A percentile compares a stretch with the other conserved stretches of the same genome.
Evolutionary conservation across 179 eudicot species (phyloP).

Genomic region (Silene noctiflora): DNA sequence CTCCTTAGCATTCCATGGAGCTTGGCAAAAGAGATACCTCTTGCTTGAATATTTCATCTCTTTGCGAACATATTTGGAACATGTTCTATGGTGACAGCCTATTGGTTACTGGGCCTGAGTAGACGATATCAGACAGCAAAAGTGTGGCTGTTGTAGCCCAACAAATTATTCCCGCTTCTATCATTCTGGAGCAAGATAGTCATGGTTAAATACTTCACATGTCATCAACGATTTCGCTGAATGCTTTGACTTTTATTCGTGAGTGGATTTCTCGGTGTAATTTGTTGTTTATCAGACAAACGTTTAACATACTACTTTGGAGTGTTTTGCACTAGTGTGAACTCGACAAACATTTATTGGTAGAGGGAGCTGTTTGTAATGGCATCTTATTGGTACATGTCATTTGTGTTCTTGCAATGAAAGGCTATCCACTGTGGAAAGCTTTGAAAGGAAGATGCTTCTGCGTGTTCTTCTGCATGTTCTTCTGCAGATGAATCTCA

Average conservation of each 20-base stretch:
- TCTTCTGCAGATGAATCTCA: too few relatives aligned
- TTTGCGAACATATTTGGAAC: background rate
- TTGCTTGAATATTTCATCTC: background rate
- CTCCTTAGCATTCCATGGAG: background rate
- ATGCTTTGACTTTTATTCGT: too few relatives aligned
- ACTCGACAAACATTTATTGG: background rate
- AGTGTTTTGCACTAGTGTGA: background rate
- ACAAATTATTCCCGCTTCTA: background rate
- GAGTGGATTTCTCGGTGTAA: background rate
- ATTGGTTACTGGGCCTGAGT: background rate
- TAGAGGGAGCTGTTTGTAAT: background rate
- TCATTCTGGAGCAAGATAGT: background rate
- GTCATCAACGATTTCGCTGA: too few relatives aligned
- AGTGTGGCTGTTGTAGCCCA: background rate
- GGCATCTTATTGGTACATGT: background rate
- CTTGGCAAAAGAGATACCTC: background rate
- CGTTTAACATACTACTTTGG: background rate
- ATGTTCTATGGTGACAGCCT: background rate
- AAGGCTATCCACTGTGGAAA: too few relatives aligned
- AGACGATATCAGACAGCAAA: background rate
- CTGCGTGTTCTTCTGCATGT: too few relatives aligned
- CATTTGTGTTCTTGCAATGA: too few relatives aligned
- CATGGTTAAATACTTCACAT: too few relatives aligned
- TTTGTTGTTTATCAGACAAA: background rate
- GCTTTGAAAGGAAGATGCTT: too few relatives aligned